These are phyloP conservation scores for Neonectria hederae DNA, from an alignment of 2,329 filamentous ascomycete species.

Conservation along the genomic window DNA sequence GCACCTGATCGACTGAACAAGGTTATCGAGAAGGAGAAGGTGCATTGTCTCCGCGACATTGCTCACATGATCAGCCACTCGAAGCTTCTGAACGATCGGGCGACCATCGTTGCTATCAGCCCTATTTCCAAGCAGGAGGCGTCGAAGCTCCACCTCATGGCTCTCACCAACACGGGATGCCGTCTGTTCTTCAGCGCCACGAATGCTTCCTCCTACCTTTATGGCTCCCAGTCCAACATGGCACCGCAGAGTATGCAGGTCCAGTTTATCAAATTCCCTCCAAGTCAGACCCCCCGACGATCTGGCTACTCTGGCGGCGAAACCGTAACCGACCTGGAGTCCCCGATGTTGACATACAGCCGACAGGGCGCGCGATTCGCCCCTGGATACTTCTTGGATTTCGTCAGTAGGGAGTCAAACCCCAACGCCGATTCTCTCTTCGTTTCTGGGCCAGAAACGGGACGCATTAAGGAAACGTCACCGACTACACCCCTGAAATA, in stretches of 20 bases:
- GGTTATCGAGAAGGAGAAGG: slow-evolving; percentile 73
- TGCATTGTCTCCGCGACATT: slow-evolving; percentile 74
- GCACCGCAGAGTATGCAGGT: slow-evolving; percentile 96
- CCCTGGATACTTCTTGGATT: slow-evolving; percentile 91
- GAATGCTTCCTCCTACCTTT: slow-evolving; percentile 74
- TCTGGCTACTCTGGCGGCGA: slow-evolving; percentile 50
- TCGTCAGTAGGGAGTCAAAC: slow-evolving; percentile 72
- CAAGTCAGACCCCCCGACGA: slow-evolving; percentile 52
- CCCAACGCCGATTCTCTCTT: slow-evolving; percentile 77
- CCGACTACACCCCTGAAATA: slow-evolving; percentile 66
- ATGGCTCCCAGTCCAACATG: slow-evolving; percentile 66
- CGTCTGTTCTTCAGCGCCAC: slow-evolving; percentile 93
- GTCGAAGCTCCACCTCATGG: slow-evolving; percentile 86
- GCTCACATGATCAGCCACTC: slow-evolving; percentile 85
- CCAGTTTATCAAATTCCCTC: slow-evolving; percentile 96
- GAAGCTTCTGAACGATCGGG: slow-evolving; percentile 73
- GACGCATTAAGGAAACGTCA: slow-evolving; percentile 74
- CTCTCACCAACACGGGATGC: slow-evolving; percentile 88
- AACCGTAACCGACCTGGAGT: slow-evolving; percentile 57
- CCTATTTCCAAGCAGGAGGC: slow-evolving; percentile 84
- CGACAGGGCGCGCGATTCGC: slow-evolving; percentile 71
- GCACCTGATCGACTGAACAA: slow-evolving; percentile 67
- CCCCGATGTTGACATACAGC: slow-evolving; percentile 59
- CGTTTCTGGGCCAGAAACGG: slow-evolving; percentile 86
- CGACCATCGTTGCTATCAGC: slow-evolving; percentile 84